A percentile compares a stretch with the other conserved stretches of the same genome.
Conservation (phyloP, 768 basidiomycete species). For the Trametes cingulata region DNA sequence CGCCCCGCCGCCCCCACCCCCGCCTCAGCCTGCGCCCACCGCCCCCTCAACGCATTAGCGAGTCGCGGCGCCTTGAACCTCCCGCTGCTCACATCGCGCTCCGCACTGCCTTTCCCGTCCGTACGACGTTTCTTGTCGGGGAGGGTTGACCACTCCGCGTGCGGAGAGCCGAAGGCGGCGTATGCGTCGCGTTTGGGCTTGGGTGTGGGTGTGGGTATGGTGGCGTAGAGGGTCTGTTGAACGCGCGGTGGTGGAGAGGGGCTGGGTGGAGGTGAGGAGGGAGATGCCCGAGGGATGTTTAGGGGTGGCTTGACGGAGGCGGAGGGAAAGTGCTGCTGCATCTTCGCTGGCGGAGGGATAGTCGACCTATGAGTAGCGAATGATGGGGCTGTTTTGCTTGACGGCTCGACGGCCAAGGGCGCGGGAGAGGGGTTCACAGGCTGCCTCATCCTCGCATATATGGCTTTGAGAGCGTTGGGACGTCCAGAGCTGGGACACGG, state of each 20-base stretch:
- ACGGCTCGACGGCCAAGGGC: no score
- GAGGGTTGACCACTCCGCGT: slow-evolving; percentile 29
- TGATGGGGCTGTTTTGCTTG: no score
- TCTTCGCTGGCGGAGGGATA: background rate
- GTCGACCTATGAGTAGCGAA: background rate
- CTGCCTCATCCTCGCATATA: no score
- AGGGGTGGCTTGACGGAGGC: background rate
- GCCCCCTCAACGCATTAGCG: background rate
- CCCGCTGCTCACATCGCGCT: background rate
- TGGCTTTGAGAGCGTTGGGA: no score
- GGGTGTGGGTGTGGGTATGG: background rate
- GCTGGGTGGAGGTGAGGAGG: background rate
- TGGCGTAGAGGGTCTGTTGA: background rate
- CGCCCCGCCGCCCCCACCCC: no score
- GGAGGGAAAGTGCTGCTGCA: background rate
- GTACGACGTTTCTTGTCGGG: slow-evolving; percentile 8
- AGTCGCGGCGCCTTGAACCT: slow-evolving; percentile 6
- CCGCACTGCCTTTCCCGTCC: background rate
- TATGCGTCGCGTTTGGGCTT: slow-evolving; percentile 27
- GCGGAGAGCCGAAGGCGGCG: slow-evolving; percentile 26
- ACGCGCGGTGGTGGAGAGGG: background rate
- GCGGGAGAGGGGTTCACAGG: no score
- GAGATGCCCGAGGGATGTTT: background rate
- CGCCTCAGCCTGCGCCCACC: background rate
- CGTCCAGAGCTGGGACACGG: background rate